These are phyloP conservation scores for Santalum album DNA, from an alignment of 164 flowering plant species.

Conservation along the genomic window DNA sequence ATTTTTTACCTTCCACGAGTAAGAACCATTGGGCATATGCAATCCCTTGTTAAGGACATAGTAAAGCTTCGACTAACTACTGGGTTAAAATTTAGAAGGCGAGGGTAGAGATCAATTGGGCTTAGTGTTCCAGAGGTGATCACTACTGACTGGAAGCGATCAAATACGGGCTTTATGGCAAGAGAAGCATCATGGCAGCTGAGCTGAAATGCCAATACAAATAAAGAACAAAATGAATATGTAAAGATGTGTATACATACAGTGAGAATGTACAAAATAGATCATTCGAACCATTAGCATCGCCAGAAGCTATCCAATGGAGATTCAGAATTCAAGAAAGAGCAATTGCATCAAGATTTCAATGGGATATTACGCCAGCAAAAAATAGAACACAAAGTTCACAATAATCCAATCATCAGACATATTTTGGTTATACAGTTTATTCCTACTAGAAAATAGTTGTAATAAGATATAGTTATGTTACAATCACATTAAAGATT, in stretches of 20 bases:
- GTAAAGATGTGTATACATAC: background rate
- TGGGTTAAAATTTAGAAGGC: conserved; percentile 91
- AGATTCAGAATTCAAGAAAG: no score
- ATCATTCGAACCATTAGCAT: no score
- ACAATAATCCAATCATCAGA: no score
- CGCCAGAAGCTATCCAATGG: no score
- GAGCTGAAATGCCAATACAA: conserved; percentile 44
- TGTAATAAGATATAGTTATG: no score
- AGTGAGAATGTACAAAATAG: no score
- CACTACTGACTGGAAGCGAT: conserved; percentile 92
- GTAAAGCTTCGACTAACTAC: conserved; percentile 94
- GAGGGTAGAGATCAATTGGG: conserved; percentile 96
- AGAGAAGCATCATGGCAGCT: conserved; percentile 99
- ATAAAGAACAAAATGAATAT: background rate
- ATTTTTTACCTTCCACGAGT: conserved; percentile 86
- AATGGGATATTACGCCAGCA: no score
- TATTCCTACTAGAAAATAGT: no score
- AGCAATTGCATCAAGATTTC: no score
- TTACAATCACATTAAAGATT: no score
- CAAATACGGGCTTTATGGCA: conserved; percentile 95
- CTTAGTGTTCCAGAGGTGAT: conserved; percentile 98
- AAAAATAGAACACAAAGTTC: no score
- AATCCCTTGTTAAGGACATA: conserved; percentile 96
- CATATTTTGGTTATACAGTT: no score
- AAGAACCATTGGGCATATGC: conserved; percentile 99